Conservation (phyloP, 495 filamentous ascomycete species). For the Trypethelium eluteriae region DNA sequence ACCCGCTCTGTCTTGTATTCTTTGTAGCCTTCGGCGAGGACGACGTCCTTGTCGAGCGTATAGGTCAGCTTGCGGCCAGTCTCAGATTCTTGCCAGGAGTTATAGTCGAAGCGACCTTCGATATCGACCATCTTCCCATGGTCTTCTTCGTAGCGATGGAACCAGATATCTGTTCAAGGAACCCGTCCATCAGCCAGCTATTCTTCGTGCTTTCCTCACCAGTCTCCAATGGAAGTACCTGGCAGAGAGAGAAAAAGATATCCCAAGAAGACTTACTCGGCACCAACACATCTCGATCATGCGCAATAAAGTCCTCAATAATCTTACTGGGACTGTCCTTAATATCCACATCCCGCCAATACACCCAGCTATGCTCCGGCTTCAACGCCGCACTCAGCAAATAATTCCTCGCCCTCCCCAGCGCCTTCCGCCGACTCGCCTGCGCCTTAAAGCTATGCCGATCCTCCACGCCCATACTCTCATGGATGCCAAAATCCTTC, state of each 20-base stretch:
- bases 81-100: conserved; percentile 95
- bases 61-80: conserved; percentile 65
- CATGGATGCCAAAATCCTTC: conserved; percentile 74
- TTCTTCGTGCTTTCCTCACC: conserved; percentile 9
- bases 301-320: conserved; percentile 89
- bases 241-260: neutral
- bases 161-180: conserved; percentile 76
- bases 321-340: conserved; percentile 79
- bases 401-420: conserved; percentile 87
- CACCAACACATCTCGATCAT: conserved; percentile 86
- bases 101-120: conserved; percentile 97
- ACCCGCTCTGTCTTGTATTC: conserved; percentile 83
- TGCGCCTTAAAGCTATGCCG: conserved; percentile 83
- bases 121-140: conserved; percentile 61
- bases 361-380: conserved; percentile 94
- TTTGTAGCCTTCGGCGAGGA: conserved; percentile 90
- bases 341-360: conserved; percentile 98
- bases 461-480: conserved; percentile 68
- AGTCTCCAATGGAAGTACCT: neutral
- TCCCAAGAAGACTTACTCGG: conserved; percentile 60
- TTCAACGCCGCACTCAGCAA: conserved; percentile 77
- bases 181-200: neutral
- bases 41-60: conserved; percentile 64
- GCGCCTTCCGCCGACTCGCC: conserved; percentile 80
- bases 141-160: conserved; percentile 71